These are phyloP conservation scores for Aspergillus coremiiformis DNA, from an alignment of 495 filamentous ascomycete genomes.

Conservation along the genomic window DNA sequence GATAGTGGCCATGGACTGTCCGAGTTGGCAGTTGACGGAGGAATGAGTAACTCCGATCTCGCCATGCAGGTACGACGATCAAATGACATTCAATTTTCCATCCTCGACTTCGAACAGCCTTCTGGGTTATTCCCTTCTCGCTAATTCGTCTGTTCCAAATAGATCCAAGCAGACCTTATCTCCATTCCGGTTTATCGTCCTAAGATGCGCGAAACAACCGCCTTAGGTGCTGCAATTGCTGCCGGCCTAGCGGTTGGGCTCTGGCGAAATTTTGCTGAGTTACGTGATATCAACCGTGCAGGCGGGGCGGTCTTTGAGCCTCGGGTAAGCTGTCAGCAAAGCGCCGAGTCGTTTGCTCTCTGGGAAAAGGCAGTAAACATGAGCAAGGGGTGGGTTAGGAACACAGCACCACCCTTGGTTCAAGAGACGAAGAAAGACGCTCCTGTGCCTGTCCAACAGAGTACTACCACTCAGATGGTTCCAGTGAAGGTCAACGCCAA, in stretches of 20 bases:
- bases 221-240: slow-evolving; percentile 89
- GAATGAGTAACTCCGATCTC: slow-evolving; percentile 87
- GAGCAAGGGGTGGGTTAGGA: slow-evolving; percentile 65
- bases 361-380: slow-evolving; percentile 86
- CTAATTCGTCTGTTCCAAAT: background rate
- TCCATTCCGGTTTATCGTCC: slow-evolving; percentile 41
- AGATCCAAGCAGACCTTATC: slow-evolving; percentile 40
- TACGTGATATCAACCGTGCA: slow-evolving; percentile 66
- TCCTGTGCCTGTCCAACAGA: background rate
- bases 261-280: slow-evolving; percentile 74
- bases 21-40: slow-evolving; percentile 82
- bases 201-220: slow-evolving; percentile 86
- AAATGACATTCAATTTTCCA: background rate
- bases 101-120: background rate
- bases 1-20: slow-evolving; percentile 77
- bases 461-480: slow-evolving; percentile 5
- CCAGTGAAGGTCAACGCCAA: slow-evolving; percentile 14
- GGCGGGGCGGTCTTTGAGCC: slow-evolving; percentile 71
- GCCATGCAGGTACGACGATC: slow-evolving; percentile 64
- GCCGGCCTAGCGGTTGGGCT: slow-evolving; percentile 79
- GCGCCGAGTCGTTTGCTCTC: slow-evolving; percentile 56
- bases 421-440: slow-evolving; percentile 1
- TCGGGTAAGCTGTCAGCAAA: slow-evolving; percentile 51
- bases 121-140: background rate
- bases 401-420: background rate